Evolutionary conservation across 2,329 filamentous ascomycete species (phyloP), one percentile per base, ranked within the genome.

Genomic region (Teratosphaeria viscida): DNA sequence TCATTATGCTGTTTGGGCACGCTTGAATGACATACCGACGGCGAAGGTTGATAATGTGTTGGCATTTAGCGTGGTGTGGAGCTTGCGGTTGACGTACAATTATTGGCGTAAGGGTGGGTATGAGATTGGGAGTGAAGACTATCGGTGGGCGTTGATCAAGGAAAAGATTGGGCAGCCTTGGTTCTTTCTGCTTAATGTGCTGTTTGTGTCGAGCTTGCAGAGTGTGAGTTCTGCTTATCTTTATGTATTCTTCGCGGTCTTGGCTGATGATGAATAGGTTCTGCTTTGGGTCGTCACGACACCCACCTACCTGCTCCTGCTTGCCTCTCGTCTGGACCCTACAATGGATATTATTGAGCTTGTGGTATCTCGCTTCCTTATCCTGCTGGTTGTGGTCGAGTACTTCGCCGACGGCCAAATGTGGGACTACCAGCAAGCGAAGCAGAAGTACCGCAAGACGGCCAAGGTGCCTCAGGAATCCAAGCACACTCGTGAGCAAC

Each of bases 51-150:
- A 95, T 68, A 84, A 87, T 49, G 79, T 92, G 35, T 79, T 91
- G 60, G 76, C 85, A 1, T 85, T 90, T 67, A 88, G 85, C 56
- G 74, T 82, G 1, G 67, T 92, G 8, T 99, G 94, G 94, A 69
- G 67, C 23, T 55, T 67, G 14, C 61, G 94, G 11, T 78, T 99
- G 74, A 97, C 92, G 2, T 97, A 84, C 79, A 99, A 99, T 76
- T 99, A 96, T 77, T 96, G 89, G 86, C 87, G 94, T 60, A 95
- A 90, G 73, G 94, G 94, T 47, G 94, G 94, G 27, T 99, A 99
- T 73, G 78, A 81, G 16, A 80, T 92, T 64, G 92, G 94, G 43
- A 92, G 88, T 16, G 92, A 99, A 75, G 94, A 99, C 74, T 99
- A 99, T 74, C 84, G 94, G 76, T 99, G 94, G 92, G 80, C 81